Evolutionary conservation across 306 rosid genomes (phyloP), one percentile per base, ranked within the genome.

Genomic region (Quercus gilva): DNA sequence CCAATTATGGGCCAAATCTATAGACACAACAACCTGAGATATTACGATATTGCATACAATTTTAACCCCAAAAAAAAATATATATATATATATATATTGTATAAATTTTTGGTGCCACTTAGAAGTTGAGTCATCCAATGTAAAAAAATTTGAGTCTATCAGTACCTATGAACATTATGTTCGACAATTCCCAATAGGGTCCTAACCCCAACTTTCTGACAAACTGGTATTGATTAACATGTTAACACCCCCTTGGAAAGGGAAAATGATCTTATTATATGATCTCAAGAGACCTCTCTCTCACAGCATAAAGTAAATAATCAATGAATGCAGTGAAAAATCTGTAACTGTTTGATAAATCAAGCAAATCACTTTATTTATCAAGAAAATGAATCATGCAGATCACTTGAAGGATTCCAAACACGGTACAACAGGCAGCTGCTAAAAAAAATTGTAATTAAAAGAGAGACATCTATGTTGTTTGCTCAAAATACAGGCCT

Each of bases 1-100:
- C 98, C 97, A 51, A 80, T 65, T 45, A 94, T 88, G 58, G 98
- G 98, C 65, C 0, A 81, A 79, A 94, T 84, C 98, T 94, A 93
- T 2, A 56, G 5, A 63, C 9, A 75, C 26, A 78, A 5, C 4
- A 63, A 63, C 76, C 57, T 71, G 64, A 78, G 0, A 73, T 31
- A 63, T 84, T 61, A 81, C 25, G 41, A 21, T 41, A 23, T 52
- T 26, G 75, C 28, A 60, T 63, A 65, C 59, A 69, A 78, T 26
- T 26, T 63, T 23, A 14, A 28, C 9, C 69, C 37, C 15, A 15
- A 68, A 4, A 61, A 71, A 49, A 74, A n/a, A n/a, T n/a, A n/a
- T n/a, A n/a, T n/a, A n/a, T n/a, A n/a, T n/a, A n/a, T n/a, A n/a
- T n/a, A 37, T 37, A 37, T 10, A 28, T 6, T 9, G 12, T 21